Base-by-base conservation (phyloP, 306 rosid species). In the Trifolium repens region DNA sequence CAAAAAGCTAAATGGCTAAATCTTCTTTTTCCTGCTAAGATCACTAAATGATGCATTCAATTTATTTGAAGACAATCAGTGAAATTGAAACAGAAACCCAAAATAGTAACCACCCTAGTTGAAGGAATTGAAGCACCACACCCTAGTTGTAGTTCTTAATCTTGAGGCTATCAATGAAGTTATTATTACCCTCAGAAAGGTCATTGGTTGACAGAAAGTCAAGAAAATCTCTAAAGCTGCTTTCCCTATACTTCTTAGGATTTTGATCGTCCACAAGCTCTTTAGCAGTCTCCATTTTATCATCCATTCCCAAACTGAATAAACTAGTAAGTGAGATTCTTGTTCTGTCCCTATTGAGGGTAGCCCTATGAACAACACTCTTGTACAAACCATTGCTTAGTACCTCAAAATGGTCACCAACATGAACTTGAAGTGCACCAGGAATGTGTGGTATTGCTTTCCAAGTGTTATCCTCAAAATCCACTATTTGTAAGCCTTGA, bases 161-260 rank as follows among this genome's bases (percentile, higher is more conserved):
- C 74, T 82, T 86, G 70, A 90, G 88, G 3, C 81, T 76, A 64
- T 72, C 70, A 39, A 88, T 72, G 85, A 82, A 86, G 80, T 52
- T 86, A 73, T 52, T 86, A 71, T 66, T 84, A 49, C 91, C 96
- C 11, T 86, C 74, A 9, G 73, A 66, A 17, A 80, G 39, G 62
- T 84, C 92, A 74, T 84, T 88, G 44, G 30, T 12, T 2, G 81
- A 49, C 35, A 88, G 76, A 78, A 86, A 86, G 5, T 84, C 34
- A 24, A 90, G 89, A 80, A 90, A 86, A 83, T 88, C 89, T 34
- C 65, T 50, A 71, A 88, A 80, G 74, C 90, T 86, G 49, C 91
- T 77, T 11, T 59, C 71, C 55, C 24, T 77, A 10, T 77, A 69
- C 54, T 46, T 77, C 63, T 12, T 10, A 58, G 81, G 70, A 34